Percentiles rank a stretch among this genome's conserved stretches.
phyloP scores from a whole-genome alignment of 1,139 yeast species.

The Starmera stellimalicola region DNA sequence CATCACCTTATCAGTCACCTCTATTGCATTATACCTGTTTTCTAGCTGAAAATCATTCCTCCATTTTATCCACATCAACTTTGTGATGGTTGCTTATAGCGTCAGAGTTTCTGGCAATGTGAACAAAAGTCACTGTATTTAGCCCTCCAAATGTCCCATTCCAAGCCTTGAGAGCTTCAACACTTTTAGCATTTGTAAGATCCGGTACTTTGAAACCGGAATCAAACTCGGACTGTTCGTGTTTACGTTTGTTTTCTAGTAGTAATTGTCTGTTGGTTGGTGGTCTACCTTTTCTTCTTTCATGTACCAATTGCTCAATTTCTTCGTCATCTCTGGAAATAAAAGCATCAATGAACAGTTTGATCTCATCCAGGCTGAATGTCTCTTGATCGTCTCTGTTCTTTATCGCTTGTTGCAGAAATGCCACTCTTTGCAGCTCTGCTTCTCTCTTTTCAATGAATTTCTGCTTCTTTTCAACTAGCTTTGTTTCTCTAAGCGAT shows the following conservation, averaged over 20 bases:
- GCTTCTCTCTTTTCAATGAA: conserved; percentile 51
- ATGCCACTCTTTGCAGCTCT: conserved; percentile 46
- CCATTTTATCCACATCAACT: conserved; percentile 7
- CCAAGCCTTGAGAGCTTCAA: conserved; percentile 58
- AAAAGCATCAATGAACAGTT: conserved; percentile 50
- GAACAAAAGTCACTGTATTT: conserved; percentile 40
- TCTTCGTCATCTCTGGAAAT: conserved; percentile 69
- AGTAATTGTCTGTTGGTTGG: conserved; percentile 58
- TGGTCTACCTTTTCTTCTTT: conserved; percentile 85
- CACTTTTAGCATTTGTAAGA: conserved; percentile 50
- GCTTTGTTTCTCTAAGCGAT: conserved; percentile 68
- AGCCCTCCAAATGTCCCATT: conserved; percentile 79
- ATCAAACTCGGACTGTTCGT: conserved; percentile 50
- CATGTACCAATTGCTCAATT: conserved; percentile 42
- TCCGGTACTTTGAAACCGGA: conserved; percentile 76
- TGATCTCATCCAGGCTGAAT: conserved; percentile 50
- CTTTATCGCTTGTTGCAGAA: conserved; percentile 54
- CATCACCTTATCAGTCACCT: conserved; percentile 3
- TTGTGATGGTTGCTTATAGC: conserved; percentile 6
- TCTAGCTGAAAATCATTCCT: too few species aligned
- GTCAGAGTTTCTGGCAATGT: conserved; percentile 20
- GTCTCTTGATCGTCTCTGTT: conserved; percentile 31
- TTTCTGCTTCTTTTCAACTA: conserved; percentile 46
- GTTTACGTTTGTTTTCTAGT: conserved; percentile 51
- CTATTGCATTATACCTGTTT: conserved; percentile 2